Evolutionary conservation across 768 basidiomycete genomes (phyloP).

Genomic region (Tylopilus vinaceipallidus): DNA sequence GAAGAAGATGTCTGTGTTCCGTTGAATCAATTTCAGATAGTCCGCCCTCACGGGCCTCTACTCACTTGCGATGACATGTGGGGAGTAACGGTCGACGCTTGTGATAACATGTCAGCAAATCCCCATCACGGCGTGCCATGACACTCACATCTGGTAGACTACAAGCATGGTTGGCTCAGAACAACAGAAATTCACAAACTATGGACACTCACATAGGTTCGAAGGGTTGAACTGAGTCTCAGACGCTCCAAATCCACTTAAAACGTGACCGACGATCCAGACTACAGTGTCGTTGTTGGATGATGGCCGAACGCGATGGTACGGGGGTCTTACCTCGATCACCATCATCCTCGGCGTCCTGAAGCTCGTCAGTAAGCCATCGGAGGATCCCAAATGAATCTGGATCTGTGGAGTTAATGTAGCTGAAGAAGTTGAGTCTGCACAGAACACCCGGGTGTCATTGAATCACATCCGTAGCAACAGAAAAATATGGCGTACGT

Average conservation of each 20-base stretch:
- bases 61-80: constrained; percentile 28
- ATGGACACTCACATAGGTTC: constrained; percentile 40
- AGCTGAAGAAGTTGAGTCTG: constrained; percentile 48
- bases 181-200: not conserved
- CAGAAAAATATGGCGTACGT: constrained; percentile 20
- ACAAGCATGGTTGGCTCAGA: not conserved
- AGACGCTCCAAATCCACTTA: constrained; percentile 45
- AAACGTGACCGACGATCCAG: constrained; percentile 51
- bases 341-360: constrained; percentile 49
- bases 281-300: constrained; percentile 25
- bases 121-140: not conserved
- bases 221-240: constrained; percentile 42
- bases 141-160: constrained; percentile 47
- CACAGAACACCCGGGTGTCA: not conserved
- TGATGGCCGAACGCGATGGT: no score
- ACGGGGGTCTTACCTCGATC: constrained; percentile 35
- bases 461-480: not conserved
- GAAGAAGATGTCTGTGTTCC: constrained; percentile 56
- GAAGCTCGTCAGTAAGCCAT: constrained; percentile 51
- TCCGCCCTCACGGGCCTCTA: not conserved
- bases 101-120: not conserved
- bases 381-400: no score
- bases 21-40: not conserved
- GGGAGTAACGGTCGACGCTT: constrained; percentile 29
- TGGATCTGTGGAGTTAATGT: constrained; percentile 43